These are phyloP conservation scores for Pinus tabuliformis DNA, from an alignment of 75 land plant genomes.

Conservation along the genomic window DNA sequence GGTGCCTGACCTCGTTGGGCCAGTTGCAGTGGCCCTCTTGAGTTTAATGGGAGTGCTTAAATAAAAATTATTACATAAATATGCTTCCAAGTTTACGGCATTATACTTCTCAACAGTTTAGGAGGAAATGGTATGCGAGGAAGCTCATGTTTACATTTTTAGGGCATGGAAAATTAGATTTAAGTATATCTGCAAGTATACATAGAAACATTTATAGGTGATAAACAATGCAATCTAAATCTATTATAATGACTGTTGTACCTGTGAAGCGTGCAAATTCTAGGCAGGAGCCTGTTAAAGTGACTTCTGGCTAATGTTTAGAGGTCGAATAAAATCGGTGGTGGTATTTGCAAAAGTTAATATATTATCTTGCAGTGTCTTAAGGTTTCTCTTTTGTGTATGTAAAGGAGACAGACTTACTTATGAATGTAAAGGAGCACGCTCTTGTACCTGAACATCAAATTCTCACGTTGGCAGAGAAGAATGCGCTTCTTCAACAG, in stretches of 20 bases:
- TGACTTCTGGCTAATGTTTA: not conserved
- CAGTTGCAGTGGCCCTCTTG: too few species aligned
- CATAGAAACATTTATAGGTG: too few species aligned
- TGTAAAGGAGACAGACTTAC: slow-evolving; percentile 71
- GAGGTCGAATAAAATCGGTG: not conserved
- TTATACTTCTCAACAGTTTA: too few species aligned
- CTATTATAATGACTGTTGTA: not conserved
- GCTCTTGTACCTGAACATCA: slow-evolving; percentile 69
- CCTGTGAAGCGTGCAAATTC: not conserved
- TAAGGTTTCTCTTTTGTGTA: not conserved
- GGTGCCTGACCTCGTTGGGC: too few species aligned
- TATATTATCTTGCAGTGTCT: not conserved
- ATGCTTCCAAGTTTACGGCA: too few species aligned
- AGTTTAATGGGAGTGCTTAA: too few species aligned
- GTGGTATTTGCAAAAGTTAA: not conserved
- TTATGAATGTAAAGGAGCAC: slow-evolving; percentile 82
- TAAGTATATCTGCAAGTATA: too few species aligned
- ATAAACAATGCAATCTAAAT: too few species aligned
- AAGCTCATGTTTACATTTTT: too few species aligned
- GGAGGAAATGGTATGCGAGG: too few species aligned
- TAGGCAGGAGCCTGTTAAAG: not conserved
- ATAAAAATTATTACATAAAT: too few species aligned
- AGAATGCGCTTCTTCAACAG: slow-evolving; percentile 61
- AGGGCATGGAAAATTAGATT: too few species aligned
- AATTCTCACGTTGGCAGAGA: slow-evolving; percentile 67